Evolutionary conservation across 1,139 yeast genomes (phyloP).

Genomic region (Hanseniaspora gamundiae): DNA sequence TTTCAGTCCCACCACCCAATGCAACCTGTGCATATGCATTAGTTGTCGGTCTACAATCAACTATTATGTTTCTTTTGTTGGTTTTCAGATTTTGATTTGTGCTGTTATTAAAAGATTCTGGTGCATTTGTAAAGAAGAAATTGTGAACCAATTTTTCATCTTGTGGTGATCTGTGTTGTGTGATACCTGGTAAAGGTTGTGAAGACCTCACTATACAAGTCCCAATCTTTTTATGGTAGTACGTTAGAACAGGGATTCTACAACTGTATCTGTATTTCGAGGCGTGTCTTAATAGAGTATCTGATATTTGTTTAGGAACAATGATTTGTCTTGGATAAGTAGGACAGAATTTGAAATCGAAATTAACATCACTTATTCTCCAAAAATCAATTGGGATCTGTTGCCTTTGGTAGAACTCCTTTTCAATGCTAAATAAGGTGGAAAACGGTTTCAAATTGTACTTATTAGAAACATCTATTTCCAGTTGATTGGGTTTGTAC

Average conservation of each 20-base stretch:
- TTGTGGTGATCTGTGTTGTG: slow-evolving; percentile 78
- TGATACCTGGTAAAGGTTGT: slow-evolving; percentile 86
- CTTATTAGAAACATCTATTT: slow-evolving; percentile 14
- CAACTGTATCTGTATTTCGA: slow-evolving; percentile 76
- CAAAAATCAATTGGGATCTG: not conserved
- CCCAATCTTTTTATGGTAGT: slow-evolving; percentile 57
- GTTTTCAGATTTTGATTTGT: slow-evolving; percentile 9
- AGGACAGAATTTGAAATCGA: slow-evolving; percentile 53
- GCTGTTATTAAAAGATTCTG: slow-evolving; percentile 17
- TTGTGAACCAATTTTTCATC: slow-evolving; percentile 76
- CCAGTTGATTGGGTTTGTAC: slow-evolving; percentile 49
- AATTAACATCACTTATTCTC: slow-evolving; percentile 34
- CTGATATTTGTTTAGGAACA: slow-evolving; percentile 68
- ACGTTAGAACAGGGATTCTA: slow-evolving; percentile 73
- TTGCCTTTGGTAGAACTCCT: not conserved
- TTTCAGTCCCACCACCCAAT: slow-evolving; percentile 92
- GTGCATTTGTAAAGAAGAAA: slow-evolving; percentile 27
- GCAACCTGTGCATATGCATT: slow-evolving; percentile 97
- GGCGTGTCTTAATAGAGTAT: slow-evolving; percentile 71
- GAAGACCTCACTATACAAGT: slow-evolving; percentile 82
- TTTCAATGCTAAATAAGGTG: not conserved
- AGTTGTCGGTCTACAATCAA: slow-evolving; percentile 84
- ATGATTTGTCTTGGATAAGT: slow-evolving; percentile 62
- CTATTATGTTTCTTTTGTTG: slow-evolving; percentile 39
- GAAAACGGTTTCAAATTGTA: not conserved